These are phyloP conservation scores for Phyllosticta citriasiana DNA, from an alignment of 2,329 filamentous ascomycete species.

Conservation along the genomic window DNA sequence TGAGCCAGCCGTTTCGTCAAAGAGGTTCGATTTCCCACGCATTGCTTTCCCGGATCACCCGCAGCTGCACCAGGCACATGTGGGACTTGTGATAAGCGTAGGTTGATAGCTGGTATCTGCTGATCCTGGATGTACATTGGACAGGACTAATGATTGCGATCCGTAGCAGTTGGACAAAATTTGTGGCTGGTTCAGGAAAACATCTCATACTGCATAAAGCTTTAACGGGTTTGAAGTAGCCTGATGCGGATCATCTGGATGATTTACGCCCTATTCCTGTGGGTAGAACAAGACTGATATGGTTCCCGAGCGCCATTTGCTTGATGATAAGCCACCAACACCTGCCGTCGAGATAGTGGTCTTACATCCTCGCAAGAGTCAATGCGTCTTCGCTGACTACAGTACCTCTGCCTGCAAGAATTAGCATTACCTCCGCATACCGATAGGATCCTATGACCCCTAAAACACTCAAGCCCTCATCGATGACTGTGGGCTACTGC, in stretches of 20 bases:
- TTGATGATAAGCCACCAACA: background rate
- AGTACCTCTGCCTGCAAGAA: too few species aligned
- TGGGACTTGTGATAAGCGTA: background rate
- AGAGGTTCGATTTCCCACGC: too few species aligned
- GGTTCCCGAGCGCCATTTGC: background rate
- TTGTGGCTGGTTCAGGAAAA: background rate
- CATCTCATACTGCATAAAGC: background rate
- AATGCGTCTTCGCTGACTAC: too few species aligned
- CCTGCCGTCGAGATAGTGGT: too few species aligned
- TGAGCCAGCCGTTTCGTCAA: too few species aligned
- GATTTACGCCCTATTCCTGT: background rate
- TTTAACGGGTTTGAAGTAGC: background rate
- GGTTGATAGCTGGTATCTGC: background rate
- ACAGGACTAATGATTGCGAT: background rate
- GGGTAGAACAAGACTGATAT: background rate
- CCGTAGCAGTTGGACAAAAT: background rate
- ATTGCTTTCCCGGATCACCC: too few species aligned
- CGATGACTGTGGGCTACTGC: too few species aligned
- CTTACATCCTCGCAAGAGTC: too few species aligned
- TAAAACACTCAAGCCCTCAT: too few species aligned
- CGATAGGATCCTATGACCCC: too few species aligned
- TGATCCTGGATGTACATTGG: background rate
- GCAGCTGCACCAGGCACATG: too few species aligned
- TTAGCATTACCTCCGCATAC: too few species aligned
- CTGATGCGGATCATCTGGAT: background rate